Conservation (phyloP, 768 basidiomycete species). For the Tylopilus plumbeoviolaceoides region DNA sequence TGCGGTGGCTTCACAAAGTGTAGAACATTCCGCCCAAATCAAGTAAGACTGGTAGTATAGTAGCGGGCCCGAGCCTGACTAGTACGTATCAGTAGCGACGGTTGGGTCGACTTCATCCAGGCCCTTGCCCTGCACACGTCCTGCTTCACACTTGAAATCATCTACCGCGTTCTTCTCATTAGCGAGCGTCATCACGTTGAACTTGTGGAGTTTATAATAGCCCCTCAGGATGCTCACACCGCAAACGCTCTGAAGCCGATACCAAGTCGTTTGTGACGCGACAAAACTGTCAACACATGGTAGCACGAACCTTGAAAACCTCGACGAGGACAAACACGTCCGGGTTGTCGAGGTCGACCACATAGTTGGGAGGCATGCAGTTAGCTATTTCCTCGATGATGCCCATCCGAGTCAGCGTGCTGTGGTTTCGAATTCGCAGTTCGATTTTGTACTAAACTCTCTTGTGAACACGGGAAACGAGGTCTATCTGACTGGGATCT, state of each 20-base stretch:
- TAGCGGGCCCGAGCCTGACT: background rate
- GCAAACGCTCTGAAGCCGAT: slow-evolving; percentile 56
- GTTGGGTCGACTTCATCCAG: background rate
- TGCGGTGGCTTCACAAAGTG: background rate
- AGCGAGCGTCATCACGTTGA: slow-evolving; percentile 75
- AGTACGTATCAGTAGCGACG: background rate
- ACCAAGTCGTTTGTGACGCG: background rate
- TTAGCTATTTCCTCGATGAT: slow-evolving; percentile 67
- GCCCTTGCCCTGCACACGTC: slow-evolving; percentile 30
- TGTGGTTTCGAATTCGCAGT: slow-evolving; percentile 70
- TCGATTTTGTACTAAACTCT: slow-evolving; percentile 74
- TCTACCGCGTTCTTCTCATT: slow-evolving; percentile 41
- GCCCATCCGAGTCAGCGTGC: slow-evolving; percentile 52
- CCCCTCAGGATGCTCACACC: slow-evolving; percentile 71
- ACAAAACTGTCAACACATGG: background rate
- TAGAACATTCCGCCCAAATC: slow-evolving; percentile 4
- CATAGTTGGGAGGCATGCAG: slow-evolving; percentile 64
- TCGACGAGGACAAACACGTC: slow-evolving; percentile 75
- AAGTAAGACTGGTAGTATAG: background rate
- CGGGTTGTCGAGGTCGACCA: slow-evolving; percentile 64
- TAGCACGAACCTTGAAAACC: slow-evolving; percentile 69
- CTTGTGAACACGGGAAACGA: background rate
- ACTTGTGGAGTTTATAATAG: slow-evolving; percentile 69
- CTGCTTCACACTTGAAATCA: slow-evolving; percentile 30
- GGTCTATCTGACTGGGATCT: background rate